Evolutionary conservation across 441 rosid species (phyloP), one percentile per base, ranked within the genome.

Genomic region (Croton setiger): DNA sequence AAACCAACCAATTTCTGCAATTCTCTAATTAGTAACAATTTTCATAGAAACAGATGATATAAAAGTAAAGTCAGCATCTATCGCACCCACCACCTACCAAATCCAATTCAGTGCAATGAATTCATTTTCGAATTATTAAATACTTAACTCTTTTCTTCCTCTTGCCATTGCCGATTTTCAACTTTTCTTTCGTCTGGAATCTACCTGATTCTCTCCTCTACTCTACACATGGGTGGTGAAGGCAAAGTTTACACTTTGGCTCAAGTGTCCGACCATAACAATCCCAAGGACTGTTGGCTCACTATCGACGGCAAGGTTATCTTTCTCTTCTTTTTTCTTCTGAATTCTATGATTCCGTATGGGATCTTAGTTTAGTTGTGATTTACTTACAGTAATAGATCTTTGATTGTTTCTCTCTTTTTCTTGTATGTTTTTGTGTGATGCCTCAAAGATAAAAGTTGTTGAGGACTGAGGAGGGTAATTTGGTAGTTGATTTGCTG

Each of bases 271-370:
- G 76, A 78, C 75, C 95, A 86, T 79, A 82, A 84, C 73, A 75
- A 57, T 7, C 62, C 81, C 66, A 74, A 85, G 23, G 97, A 87
- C 48, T 88, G 97, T 68, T 91, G 95, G 97, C 79, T 88, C 65
- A 54, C 81, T 81, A 82, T 91, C 78, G 73, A 70, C 72, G 93
- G 87, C 82, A 88, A 91, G 93, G 93, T 88, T 45, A 21, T 45
- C 33, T 59, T 36, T 7, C 39, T 18, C 20, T 39, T 17, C 0
- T 9, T 35, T 11, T 5, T 37, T 13, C 7, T 43, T 27, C 8
- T 53, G 18, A 31, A 21, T 51, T 64, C 18, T 21, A 21, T 63
- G 56, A 27, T 37, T 18, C 48, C 31, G 31, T 27, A 27, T 27
- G 31, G 31, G 31, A 23, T 17, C 33, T 21, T 21, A 36, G 20